phyloP scores from a whole-genome alignment of 305 asterid species.

The Fraxinus angustifolia region DNA sequence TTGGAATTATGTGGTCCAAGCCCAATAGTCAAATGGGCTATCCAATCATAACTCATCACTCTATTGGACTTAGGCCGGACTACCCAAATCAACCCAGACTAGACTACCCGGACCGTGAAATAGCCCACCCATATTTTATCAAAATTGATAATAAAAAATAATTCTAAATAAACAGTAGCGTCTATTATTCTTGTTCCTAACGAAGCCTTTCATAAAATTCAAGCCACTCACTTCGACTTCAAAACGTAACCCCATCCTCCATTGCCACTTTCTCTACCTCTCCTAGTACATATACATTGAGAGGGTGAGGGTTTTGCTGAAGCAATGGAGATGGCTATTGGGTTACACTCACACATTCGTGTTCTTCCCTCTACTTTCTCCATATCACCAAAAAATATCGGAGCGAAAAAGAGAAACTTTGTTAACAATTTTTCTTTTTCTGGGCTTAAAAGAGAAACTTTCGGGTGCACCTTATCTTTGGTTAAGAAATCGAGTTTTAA shows the following conservation, averaged over 20 bases:
- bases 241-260: slow-evolving; percentile 37
- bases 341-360: slow-evolving; percentile 36
- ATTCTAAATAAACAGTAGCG: slow-evolving; percentile 40
- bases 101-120: background rate
- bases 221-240: slow-evolving; percentile 56
- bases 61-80: background rate
- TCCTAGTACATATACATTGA: slow-evolving; percentile 10
- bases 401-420: slow-evolving; percentile 29
- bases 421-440: slow-evolving; percentile 26
- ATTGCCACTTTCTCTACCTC: slow-evolving; percentile 19
- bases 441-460: slow-evolving; percentile 48
- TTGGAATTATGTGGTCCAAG: background rate
- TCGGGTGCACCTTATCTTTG: slow-evolving; percentile 43
- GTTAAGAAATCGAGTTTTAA: slow-evolving; percentile 24
- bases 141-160: background rate
- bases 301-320: slow-evolving; percentile 30
- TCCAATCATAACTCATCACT: background rate
- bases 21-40: background rate
- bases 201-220: slow-evolving; percentile 23
- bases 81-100: background rate
- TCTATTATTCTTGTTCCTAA: slow-evolving; percentile 29
- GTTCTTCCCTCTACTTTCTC: slow-evolving; percentile 29
- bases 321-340: slow-evolving; percentile 71
- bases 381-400: slow-evolving; percentile 25
- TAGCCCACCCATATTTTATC: background rate